Base-by-base conservation (phyloP, 768 basidiomycete genomes). In the Hypholoma sublateritium region DNA sequence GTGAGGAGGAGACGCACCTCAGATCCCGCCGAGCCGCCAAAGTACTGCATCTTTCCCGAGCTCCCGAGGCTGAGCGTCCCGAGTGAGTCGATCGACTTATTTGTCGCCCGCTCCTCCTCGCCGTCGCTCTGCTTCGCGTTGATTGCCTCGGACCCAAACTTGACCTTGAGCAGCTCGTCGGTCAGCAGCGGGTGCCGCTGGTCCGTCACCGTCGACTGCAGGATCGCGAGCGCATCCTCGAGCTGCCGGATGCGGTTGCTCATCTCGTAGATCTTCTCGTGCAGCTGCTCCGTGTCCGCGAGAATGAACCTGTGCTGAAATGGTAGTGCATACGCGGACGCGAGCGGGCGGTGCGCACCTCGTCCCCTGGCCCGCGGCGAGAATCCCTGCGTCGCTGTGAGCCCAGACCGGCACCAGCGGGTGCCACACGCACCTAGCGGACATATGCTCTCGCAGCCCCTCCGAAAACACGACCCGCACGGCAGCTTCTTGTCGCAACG, bases 221-320 rank as follows among this genome's bases (percentile, higher is more conserved):
- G 75, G 28, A 84, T 80, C 3, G 85, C 83, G 9, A 89, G 71
- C 0, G 84, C 85, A 56, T 88, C 87, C 67, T 88, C 87, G 0
- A 88, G 76, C 61, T 87, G 84, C 32, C 85, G 80, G 46, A 89
- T 87, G 16, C 87, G 80, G 62, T 82, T 78, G 66, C 81, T 80
- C 85, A 88, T 87, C 50, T 86, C 80, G 6, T 80, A 69, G 22
- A 88, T 87, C 68, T 87, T 86, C 50, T 75, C 73, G 64, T 88
- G 86, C 12, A 89, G 74, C 44, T 86, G 81, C 42, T 84, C 80
- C 1, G 86, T 87, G 53, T 85, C 85, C 2, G 85, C 85, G 9
- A 88, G 75, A 46, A 87, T 83, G 65, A 85, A 88, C 34, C 85
- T 85, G 63, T 36, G 37, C 24, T 14, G 32, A 50, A 11, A 43